A percentile compares a stretch with the other conserved stretches of the same genome.
Conservation (phyloP, 2,329 filamentous ascomycete species). For the Fusarium beomiforme region DNA sequence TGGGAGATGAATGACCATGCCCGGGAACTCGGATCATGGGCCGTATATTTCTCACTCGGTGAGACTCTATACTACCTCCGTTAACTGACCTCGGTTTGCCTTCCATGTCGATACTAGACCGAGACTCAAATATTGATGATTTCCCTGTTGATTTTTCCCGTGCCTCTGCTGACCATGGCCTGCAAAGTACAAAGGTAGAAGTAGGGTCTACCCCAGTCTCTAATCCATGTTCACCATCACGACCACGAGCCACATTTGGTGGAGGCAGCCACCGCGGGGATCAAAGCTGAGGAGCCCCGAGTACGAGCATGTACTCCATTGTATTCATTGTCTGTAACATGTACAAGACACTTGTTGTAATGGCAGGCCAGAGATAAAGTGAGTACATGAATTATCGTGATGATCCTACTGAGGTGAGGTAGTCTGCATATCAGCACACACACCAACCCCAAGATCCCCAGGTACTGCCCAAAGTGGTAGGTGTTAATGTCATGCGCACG, state of each 20-base stretch:
- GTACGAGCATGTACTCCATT: slow-evolving; percentile 18
- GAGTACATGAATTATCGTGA: background rate
- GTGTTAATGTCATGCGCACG: slow-evolving; percentile 39
- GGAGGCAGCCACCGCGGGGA: slow-evolving; percentile 32
- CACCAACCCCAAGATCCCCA: background rate
- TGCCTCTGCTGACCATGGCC: slow-evolving; percentile 41
- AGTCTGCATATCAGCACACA: slow-evolving; percentile 2
- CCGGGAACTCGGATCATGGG: slow-evolving; percentile 17
- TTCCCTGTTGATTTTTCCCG: slow-evolving; percentile 6
- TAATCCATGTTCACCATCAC: slow-evolving; percentile 15
- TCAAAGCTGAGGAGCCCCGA: slow-evolving; percentile 36
- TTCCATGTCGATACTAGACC: slow-evolving; percentile 19
- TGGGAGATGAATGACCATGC: background rate
- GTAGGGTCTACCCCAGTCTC: slow-evolving; percentile 12
- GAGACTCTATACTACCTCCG: background rate
- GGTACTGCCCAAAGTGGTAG: slow-evolving; percentile 28
- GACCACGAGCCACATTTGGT: slow-evolving; percentile 10
- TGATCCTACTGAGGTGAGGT: too few relatives aligned
- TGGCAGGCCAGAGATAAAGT: slow-evolving; percentile 21
- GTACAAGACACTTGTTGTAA: background rate
- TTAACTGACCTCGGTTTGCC: slow-evolving; percentile 8
- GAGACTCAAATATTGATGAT: slow-evolving; percentile 1
- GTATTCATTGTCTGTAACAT: background rate
- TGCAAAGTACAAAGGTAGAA: too few relatives aligned
- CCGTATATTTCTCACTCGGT: slow-evolving; percentile 3